Evolutionary conservation across 163 green algal genomes (phyloP).

Genomic region (Trebouxiophyceae sp.): DNA sequence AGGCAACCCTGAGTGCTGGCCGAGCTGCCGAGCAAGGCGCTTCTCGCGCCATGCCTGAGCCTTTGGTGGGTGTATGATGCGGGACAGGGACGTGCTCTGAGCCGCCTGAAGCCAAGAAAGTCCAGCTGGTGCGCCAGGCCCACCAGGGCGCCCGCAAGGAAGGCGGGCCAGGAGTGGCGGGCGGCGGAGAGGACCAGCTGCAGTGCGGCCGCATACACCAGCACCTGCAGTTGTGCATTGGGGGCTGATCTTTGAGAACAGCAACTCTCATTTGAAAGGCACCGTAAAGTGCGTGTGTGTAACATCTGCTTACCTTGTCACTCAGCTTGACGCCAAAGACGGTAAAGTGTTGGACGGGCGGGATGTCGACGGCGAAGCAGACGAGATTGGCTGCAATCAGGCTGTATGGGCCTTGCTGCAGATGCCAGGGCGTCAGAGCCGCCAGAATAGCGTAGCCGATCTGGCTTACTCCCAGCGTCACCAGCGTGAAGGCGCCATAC

Average conservation of each 20-base stretch:
- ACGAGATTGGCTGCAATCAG: slow-evolving; percentile 52
- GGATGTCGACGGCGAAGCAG: slow-evolving; percentile 50
- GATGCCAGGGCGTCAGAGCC: not conserved
- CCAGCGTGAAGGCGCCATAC: not conserved
- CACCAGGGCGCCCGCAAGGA: not conserved
- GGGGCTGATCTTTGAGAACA: not conserved
- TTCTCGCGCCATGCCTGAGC: not conserved
- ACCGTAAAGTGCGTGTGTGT: not conserved
- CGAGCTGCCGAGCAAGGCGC: too few relatives aligned
- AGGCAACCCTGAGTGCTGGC: too few relatives aligned
- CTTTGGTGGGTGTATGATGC: not conserved
- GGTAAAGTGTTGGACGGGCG: slow-evolving; percentile 40
- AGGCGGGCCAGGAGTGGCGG: not conserved
- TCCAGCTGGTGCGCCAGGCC: not conserved
- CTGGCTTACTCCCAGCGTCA: not conserved
- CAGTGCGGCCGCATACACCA: not conserved
- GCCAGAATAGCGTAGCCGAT: not conserved
- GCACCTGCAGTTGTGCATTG: not conserved
- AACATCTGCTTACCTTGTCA: slow-evolving; percentile 46
- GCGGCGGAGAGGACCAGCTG: not conserved
- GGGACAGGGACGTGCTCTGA: not conserved
- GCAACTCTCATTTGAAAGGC: slow-evolving; percentile 2
- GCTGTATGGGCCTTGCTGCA: slow-evolving; percentile 31
- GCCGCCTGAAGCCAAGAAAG: not conserved
- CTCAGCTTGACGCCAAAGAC: slow-evolving; percentile 47